Percentiles rank a stretch among this genome's conserved stretches.
Conservation (phyloP, 331 rosid species). For the Saraca asoca region DNA sequence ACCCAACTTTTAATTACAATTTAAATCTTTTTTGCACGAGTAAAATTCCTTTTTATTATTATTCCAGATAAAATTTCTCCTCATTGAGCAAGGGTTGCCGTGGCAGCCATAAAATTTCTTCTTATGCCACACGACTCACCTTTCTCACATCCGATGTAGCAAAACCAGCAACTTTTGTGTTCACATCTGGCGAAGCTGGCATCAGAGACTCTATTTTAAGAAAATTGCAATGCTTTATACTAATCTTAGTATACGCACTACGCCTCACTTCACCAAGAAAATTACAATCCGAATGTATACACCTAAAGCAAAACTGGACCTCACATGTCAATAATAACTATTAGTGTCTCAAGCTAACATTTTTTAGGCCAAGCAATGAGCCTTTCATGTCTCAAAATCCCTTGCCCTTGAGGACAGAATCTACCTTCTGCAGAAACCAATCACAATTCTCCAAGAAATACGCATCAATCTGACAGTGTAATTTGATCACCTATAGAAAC, state of each 20-base stretch:
- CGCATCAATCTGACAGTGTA: too few relatives aligned
- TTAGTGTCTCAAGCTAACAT: conserved; percentile 21
- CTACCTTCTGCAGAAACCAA: conserved; percentile 35
- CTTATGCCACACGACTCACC: too few relatives aligned
- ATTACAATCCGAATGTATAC: conserved; percentile 41
- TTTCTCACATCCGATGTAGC: too few relatives aligned
- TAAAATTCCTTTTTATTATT: too few relatives aligned
- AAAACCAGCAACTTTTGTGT: too few relatives aligned
- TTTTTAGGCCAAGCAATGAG: conserved; percentile 12
- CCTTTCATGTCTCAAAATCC: conserved; percentile 39
- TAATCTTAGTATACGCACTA: conserved; percentile 18
- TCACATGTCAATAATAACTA: conserved; percentile 24
- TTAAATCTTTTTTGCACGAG: too few relatives aligned
- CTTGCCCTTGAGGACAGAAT: conserved; percentile 37
- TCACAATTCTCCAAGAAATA: conserved; percentile 25
- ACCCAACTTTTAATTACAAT: too few relatives aligned
- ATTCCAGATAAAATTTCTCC: too few relatives aligned
- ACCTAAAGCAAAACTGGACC: conserved; percentile 58
- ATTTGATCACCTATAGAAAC: too few relatives aligned
- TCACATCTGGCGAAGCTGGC: too few relatives aligned
- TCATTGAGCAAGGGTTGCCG: too few relatives aligned
- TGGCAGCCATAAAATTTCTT: too few relatives aligned
- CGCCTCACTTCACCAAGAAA: conserved; percentile 31
- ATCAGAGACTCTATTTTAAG: background rate
- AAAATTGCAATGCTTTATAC: conserved; percentile 19